Percentiles rank a stretch among this genome's conserved stretches.
These are phyloP conservation scores for Agapanthus africanus DNA, from an alignment of 106 monocot species.

Conservation along the genomic window DNA sequence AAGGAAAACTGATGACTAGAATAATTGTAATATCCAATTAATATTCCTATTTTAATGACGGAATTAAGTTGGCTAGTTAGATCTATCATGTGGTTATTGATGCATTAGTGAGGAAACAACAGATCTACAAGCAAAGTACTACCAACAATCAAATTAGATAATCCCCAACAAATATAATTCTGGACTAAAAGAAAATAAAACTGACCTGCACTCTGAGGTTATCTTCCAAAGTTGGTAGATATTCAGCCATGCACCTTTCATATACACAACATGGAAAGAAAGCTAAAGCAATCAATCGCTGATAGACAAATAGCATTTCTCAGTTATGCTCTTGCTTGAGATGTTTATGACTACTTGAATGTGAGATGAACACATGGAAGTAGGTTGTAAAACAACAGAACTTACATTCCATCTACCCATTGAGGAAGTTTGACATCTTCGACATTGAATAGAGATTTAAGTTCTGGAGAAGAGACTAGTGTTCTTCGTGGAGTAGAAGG, in stretches of 20 bases:
- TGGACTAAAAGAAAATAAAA: neutral
- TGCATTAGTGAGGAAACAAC: neutral
- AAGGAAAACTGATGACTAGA: neutral
- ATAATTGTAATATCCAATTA: neutral
- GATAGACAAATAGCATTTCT: neutral
- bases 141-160: neutral
- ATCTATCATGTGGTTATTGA: conserved; percentile 5
- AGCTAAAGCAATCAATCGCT: conserved; percentile 4
- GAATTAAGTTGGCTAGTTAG: neutral
- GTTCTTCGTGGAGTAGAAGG: conserved; percentile 62
- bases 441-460: conserved; percentile 50
- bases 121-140: neutral
- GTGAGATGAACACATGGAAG: neutral
- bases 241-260: conserved; percentile 85
- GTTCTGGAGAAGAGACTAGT: conserved; percentile 56
- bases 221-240: conserved; percentile 76
- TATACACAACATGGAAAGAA: conserved; percentile 9
- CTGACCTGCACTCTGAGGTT: conserved; percentile 63
- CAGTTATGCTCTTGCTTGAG: neutral
- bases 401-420: conserved; percentile 93
- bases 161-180: neutral
- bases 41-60: neutral
- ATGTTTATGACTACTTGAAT: neutral
- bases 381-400: neutral
- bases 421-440: conserved; percentile 89